phyloP scores from a whole-genome alignment of 345 rosid genomes.

The Cardamine resedifolia region DNA sequence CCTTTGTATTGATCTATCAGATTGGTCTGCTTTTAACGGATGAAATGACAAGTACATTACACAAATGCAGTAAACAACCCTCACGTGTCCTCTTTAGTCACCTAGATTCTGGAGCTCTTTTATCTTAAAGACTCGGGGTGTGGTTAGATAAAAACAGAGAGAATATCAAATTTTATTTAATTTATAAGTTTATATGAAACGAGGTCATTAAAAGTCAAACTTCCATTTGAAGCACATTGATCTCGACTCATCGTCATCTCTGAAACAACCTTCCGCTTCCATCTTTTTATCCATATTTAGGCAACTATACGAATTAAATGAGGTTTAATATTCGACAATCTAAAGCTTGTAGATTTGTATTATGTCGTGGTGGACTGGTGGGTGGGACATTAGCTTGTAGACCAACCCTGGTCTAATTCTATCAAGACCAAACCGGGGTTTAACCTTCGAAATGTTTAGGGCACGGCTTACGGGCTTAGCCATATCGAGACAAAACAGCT shows the following conservation, averaged over 20 bases:
- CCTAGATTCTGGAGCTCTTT: slow-evolving; percentile 31
- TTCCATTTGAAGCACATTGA: slow-evolving; percentile 35
- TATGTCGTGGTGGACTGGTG: neutral
- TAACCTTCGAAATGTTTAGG: neutral
- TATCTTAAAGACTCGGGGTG: slow-evolving; percentile 1
- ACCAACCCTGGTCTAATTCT: slow-evolving; percentile 4
- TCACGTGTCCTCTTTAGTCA: slow-evolving; percentile 31
- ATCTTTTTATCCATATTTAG: slow-evolving; percentile 29
- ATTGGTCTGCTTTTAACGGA: slow-evolving; percentile 29
- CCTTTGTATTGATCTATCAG: slow-evolving; percentile 26
- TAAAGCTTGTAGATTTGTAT: neutral
- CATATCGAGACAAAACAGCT: neutral
- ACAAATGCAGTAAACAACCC: slow-evolving; percentile 29
- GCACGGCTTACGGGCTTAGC: neutral
- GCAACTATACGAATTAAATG: slow-evolving; percentile 26
- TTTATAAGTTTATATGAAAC: neutral
- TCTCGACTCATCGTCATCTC: slow-evolving; percentile 31
- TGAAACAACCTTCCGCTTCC: slow-evolving; percentile 30
- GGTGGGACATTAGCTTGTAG: neutral
- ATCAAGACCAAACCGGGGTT: slow-evolving; percentile 7
- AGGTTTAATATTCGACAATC: slow-evolving; percentile 19
- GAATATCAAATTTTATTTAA: neutral
- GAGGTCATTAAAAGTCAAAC: slow-evolving; percentile 31
- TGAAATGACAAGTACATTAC: slow-evolving; percentile 19
- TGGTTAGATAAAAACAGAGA: slow-evolving; percentile 21